Evolutionary conservation across 495 filamentous ascomycete genomes (phyloP).

Genomic region (Chaetomidium leptoderma): DNA sequence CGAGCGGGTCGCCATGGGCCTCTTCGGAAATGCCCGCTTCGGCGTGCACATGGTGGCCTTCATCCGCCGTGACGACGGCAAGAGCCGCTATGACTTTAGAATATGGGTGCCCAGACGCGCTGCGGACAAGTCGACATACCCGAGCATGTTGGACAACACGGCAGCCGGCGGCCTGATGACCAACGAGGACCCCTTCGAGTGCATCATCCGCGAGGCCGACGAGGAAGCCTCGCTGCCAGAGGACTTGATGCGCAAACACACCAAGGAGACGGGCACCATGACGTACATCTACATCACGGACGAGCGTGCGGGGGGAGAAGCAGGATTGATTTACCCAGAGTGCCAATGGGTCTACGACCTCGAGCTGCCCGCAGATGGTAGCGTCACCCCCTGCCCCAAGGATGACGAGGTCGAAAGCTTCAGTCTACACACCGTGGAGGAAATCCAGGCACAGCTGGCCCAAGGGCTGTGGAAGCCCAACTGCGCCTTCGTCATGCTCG

Average conservation of each 20-base stretch:
- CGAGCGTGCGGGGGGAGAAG: conserved; percentile 74
- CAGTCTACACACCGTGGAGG: conserved; percentile 65
- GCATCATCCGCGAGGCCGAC: conserved; percentile 75
- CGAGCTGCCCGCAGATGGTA: conserved; percentile 57
- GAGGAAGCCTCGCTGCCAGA: conserved; percentile 88
- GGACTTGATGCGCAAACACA: conserved; percentile 56
- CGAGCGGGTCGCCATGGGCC: conserved; percentile 69
- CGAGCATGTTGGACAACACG: conserved; percentile 86
- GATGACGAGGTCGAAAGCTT: conserved; percentile 91
- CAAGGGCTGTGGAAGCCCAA: conserved; percentile 89
- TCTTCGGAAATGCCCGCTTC: conserved; percentile 86
- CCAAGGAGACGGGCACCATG: conserved; percentile 61
- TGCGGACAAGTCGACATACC: conserved; percentile 75
- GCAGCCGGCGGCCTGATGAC: conserved; percentile 87
- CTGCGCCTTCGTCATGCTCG: conserved; percentile 74
- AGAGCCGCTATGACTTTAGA: conserved; percentile 53
- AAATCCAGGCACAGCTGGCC: conserved; percentile 66
- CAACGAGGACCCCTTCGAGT: conserved; percentile 70
- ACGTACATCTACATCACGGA: conserved; percentile 84
- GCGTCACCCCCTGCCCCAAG: conserved; percentile 62
- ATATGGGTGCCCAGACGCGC: conserved; percentile 83
- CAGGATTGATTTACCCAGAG: conserved; percentile 84
- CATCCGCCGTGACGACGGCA: conserved; percentile 46
- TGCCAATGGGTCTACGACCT: conserved; percentile 90
- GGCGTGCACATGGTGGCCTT: conserved; percentile 88